phyloP scores from a whole-genome alignment of 805 yeast species.

The Yarrowia osloensis region DNA sequence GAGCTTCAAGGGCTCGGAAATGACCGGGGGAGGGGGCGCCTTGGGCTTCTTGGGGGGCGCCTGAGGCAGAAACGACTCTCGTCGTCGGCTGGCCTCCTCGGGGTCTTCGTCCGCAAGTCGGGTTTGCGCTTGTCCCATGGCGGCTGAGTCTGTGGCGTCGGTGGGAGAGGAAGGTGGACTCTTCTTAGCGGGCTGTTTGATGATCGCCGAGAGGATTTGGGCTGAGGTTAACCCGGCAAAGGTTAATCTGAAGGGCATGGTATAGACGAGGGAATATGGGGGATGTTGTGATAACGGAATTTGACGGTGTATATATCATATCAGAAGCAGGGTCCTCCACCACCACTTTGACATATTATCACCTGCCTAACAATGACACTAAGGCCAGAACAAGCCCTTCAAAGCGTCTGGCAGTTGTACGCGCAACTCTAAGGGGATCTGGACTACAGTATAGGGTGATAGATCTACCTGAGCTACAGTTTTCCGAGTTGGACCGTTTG shows the following conservation, averaged over 20 bases:
- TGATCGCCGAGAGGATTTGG: conserved; percentile 14
- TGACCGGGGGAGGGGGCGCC: background rate
- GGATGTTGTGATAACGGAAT: too few relatives aligned
- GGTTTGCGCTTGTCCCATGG: conserved; percentile 28
- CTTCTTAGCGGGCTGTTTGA: background rate
- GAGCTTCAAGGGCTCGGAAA: background rate
- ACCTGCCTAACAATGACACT: background rate
- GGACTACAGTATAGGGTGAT: background rate
- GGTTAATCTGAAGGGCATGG: background rate
- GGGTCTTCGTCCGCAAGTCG: conserved; percentile 30
- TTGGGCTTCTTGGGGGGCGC: conserved; percentile 7
- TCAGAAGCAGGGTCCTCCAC: too few relatives aligned
- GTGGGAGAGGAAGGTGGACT: background rate
- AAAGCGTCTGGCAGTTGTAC: background rate
- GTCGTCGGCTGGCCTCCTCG: conserved; percentile 1
- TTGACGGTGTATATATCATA: too few relatives aligned
- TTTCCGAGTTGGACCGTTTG: too few relatives aligned
- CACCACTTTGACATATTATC: background rate
- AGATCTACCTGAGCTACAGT: too few relatives aligned
- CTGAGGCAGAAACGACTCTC: conserved; percentile 16
- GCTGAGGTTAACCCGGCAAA: conserved; percentile 12
- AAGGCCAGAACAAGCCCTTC: background rate
- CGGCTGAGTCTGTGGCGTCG: background rate
- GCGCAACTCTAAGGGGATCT: background rate
- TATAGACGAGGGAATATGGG: too few relatives aligned